A percentile compares a stretch with the other conserved stretches of the same genome.
These are phyloP conservation scores for Nicotiana obtusifolia DNA, from an alignment of 257 asterid genomes.

Conservation along the genomic window DNA sequence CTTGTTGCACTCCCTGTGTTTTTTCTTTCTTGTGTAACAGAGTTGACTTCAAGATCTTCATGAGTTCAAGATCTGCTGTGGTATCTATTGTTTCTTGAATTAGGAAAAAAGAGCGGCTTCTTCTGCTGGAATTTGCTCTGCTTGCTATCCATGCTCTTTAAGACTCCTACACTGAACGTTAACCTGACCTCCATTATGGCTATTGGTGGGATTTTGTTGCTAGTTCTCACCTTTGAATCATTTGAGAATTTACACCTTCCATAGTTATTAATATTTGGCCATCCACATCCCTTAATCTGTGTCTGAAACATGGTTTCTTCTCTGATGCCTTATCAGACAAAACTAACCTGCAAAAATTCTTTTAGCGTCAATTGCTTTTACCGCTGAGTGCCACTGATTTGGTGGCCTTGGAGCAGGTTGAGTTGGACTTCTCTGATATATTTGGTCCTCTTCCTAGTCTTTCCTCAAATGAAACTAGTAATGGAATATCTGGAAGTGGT, in stretches of 20 bases:
- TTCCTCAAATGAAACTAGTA: constrained; percentile 23
- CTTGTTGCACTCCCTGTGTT: not conserved
- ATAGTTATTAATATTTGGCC: constrained; percentile 11
- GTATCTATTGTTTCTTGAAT: constrained; percentile 31
- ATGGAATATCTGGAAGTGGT: constrained; percentile 24
- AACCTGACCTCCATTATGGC: constrained; percentile 2
- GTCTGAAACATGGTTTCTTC: constrained; percentile 25
- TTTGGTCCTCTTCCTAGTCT: constrained; percentile 35
- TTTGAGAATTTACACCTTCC: constrained; percentile 19
- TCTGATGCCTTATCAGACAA: constrained; percentile 5
- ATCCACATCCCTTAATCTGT: constrained; percentile 16
- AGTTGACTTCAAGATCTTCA: constrained; percentile 10
- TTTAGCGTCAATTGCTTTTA: constrained; percentile 4
- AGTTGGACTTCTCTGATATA: constrained; percentile 28
- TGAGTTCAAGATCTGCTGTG: constrained; percentile 17
- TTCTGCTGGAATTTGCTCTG: constrained; percentile 50
- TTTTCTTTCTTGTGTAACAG: not conserved
- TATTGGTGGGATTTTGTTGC: not conserved
- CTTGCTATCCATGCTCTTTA: constrained; percentile 31
- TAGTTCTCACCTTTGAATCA: constrained; percentile 11
- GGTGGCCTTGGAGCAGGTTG: constrained; percentile 19
- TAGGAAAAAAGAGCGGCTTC: constrained; percentile 49
- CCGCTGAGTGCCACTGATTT: constrained; percentile 14
- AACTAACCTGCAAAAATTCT: constrained; percentile 15
- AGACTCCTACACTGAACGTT: constrained; percentile 17